Evolutionary conservation across 768 basidiomycete species (phyloP).

Genomic region (Sporobolomyces phaffii): DNA sequence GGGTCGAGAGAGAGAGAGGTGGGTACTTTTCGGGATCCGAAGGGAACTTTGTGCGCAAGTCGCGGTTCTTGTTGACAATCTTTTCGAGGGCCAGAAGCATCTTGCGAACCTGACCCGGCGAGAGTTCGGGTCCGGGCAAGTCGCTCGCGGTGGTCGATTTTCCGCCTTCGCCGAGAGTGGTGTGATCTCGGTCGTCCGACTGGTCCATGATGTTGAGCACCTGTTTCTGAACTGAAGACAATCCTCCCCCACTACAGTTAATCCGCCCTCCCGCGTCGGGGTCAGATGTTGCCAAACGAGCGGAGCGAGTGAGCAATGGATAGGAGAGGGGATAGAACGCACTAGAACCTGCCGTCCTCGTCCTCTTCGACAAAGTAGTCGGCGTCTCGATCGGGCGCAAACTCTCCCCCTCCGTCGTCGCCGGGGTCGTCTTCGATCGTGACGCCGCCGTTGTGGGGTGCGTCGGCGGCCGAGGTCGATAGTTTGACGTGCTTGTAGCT

Average conservation of each 20-base stretch:
- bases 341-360: conserved; percentile 44
- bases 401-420: conserved; percentile 50
- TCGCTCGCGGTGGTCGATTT: no score
- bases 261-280: conserved; percentile 62
- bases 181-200: conserved; percentile 57
- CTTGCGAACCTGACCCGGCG: conserved; percentile 64
- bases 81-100: conserved; percentile 76
- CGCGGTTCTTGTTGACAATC: conserved; percentile 87
- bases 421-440: conserved; percentile 57
- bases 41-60: conserved; percentile 56
- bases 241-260: conserved; percentile 75
- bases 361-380: conserved; percentile 81
- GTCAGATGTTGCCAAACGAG: no score
- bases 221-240: conserved; percentile 87
- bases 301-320: conserved; percentile 19
- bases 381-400: conserved; percentile 79
- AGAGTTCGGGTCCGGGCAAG: conserved; percentile 49
- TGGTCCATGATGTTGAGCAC: conserved; percentile 88
- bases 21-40: conserved; percentile 53
- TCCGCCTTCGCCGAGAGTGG: no score
- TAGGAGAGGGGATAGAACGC: neutral
- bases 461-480: no score
- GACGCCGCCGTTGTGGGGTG: conserved; percentile 31
- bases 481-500: conserved; percentile 20
- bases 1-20: neutral